Percentiles rank a stretch among this genome's conserved stretches.
phyloP scores from a whole-genome alignment of 208 protist genomes.

The Trypanosoma melophagium region DNA sequence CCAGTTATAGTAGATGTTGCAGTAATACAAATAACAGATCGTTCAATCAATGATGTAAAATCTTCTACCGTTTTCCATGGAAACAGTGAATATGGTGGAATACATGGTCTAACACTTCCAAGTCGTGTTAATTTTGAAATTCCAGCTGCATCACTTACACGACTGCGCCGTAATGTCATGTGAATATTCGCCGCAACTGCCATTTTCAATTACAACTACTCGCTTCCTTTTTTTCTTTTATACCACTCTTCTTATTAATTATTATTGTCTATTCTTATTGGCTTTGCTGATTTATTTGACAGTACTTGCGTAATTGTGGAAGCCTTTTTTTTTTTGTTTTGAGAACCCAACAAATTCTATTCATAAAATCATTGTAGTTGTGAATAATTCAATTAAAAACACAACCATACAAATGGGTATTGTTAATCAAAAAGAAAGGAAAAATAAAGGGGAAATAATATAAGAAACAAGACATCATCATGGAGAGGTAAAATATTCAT shows the following conservation, averaged over 20 bases:
- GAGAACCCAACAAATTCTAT: too few relatives aligned
- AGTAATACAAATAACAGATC: constrained; percentile 59
- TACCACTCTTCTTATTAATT: too few relatives aligned
- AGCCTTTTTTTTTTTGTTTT: too few relatives aligned
- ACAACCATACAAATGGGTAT: too few relatives aligned
- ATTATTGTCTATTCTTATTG: too few relatives aligned
- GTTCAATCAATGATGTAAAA: constrained; percentile 65
- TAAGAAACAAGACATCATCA: neutral
- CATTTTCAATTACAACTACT: neutral
- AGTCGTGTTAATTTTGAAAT: constrained; percentile 44
- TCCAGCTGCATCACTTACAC: constrained; percentile 35
- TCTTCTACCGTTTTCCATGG: constrained; percentile 34
- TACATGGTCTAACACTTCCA: constrained; percentile 33
- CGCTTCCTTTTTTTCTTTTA: neutral
- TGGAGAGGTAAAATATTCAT: neutral
- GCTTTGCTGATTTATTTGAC: too few relatives aligned
- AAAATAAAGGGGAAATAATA: neutral
- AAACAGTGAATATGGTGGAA: constrained; percentile 42
- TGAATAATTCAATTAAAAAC: too few relatives aligned
- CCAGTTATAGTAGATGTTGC: constrained; percentile 42
- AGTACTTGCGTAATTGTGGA: too few relatives aligned
- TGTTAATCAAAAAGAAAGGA: too few relatives aligned
- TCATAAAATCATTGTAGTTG: too few relatives aligned
- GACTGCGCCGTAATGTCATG: constrained; percentile 51
- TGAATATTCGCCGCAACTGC: constrained; percentile 20